Evolutionary conservation across 495 filamentous ascomycete species (phyloP).

Genomic region (Darksidea phi): DNA sequence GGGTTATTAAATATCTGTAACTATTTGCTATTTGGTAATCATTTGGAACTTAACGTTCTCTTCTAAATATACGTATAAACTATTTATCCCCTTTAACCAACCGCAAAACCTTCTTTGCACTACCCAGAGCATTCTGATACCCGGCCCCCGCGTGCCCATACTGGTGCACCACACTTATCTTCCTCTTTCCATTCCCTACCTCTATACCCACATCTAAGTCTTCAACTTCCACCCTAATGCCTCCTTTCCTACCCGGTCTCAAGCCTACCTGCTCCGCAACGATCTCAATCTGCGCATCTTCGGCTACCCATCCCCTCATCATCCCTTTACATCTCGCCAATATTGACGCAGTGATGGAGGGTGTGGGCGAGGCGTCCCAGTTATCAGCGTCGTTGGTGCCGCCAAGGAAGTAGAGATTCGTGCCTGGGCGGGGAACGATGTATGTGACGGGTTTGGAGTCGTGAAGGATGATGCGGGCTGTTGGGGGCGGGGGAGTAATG

Average conservation of each 20-base stretch:
- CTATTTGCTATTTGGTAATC: no score
- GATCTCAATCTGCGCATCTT: constrained; percentile 76
- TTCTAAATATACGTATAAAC: no score
- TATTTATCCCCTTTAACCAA: no score
- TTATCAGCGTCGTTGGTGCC: background rate
- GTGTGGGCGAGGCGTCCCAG: constrained; percentile 1
- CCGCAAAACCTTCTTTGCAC: constrained; percentile 64
- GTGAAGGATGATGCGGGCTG: background rate
- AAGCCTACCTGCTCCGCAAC: constrained; percentile 83
- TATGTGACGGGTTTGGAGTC: constrained; percentile 4
- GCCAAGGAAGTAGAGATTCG: constrained; percentile 1
- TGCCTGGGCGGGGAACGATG: constrained; percentile 11
- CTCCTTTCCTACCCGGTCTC: constrained; percentile 70
- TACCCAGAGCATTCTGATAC: constrained; percentile 84
- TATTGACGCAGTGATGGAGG: background rate
- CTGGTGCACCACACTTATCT: constrained; percentile 82
- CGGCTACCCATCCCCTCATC: constrained; percentile 65
- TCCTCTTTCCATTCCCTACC: background rate
- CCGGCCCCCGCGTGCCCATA: constrained; percentile 95
- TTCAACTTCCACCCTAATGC: constrained; percentile 84
- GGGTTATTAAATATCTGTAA: no score
- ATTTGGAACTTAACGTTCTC: no score
- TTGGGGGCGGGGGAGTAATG: constrained; percentile 57
- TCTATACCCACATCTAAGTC: constrained; percentile 53
- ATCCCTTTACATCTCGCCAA: constrained; percentile 52